These are phyloP conservation scores for Fusarium musae DNA, from an alignment of 2,329 filamentous ascomycete genomes.

Conservation along the genomic window DNA sequence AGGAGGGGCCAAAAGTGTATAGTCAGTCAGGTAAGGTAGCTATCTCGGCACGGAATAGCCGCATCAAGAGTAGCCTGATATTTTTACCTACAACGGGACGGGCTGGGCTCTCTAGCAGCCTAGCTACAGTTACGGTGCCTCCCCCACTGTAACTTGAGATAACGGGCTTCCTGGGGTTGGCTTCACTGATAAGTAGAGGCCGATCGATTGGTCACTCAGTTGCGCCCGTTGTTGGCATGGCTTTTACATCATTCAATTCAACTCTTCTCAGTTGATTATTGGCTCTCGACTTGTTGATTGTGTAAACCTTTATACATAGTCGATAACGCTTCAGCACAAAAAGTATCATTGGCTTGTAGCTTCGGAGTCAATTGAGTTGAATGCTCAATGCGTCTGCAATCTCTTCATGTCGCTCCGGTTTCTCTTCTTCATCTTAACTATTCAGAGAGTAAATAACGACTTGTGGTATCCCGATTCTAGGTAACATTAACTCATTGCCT, in stretches of 20 bases:
- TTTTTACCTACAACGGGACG: conserved; percentile 16
- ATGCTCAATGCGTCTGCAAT: not conserved
- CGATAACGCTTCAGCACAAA: conserved; percentile 4
- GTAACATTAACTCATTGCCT: conserved; percentile 1
- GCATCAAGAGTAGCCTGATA: conserved; percentile 27
- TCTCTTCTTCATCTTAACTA: not conserved
- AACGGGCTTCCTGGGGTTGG: conserved; percentile 14
- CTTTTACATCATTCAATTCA: conserved; percentile 19
- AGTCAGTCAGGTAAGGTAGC: not conserved
- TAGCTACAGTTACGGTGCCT: not conserved
- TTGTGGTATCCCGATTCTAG: conserved; percentile 23
- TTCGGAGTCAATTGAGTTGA: not conserved
- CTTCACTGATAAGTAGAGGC: conserved; percentile 22
- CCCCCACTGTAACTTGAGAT: conserved; percentile 26
- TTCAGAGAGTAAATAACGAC: not conserved
- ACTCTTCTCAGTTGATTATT: conserved; percentile 2
- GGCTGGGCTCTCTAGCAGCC: conserved; percentile 1
- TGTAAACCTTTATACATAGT: conserved; percentile 16
- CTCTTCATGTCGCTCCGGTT: not conserved
- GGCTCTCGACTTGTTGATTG: conserved; percentile 8
- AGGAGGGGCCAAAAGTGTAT: conserved; percentile 5
- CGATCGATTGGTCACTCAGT: conserved; percentile 19
- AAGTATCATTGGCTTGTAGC: not conserved
- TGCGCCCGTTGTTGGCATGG: conserved; percentile 15
- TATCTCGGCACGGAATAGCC: conserved; percentile 29